Conservation (phyloP, 192 early-diverging fungal species). For the Coemansia pectinata region DNA sequence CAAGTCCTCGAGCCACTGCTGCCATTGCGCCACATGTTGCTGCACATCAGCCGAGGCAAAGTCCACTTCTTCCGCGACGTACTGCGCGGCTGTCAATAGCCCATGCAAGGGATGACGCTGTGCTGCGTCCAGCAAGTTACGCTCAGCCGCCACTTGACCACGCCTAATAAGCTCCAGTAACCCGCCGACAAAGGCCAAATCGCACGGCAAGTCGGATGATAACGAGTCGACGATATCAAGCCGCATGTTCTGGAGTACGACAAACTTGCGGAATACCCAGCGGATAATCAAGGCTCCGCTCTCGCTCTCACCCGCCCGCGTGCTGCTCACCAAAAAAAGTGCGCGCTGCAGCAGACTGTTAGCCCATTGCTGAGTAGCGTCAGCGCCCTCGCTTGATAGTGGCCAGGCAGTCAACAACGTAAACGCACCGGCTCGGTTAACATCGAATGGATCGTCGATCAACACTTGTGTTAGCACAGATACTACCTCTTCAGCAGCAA, state of each 20-base stretch:
- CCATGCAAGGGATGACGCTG: conserved; percentile 60
- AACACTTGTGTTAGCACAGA: conserved; percentile 62
- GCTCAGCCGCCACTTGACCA: conserved; percentile 26
- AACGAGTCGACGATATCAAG: conserved; percentile 3
- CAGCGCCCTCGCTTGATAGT: conserved; percentile 56
- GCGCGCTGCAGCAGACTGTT: conserved; percentile 62
- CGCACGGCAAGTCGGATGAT: not conserved
- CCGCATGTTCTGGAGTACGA: conserved; percentile 47
- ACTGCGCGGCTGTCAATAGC: conserved; percentile 58
- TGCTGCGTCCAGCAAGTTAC: conserved; percentile 56
- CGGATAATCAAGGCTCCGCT: conserved; percentile 79
- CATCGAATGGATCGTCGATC: conserved; percentile 68
- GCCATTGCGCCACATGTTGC: conserved; percentile 55
- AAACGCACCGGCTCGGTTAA: conserved; percentile 73
- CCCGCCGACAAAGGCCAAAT: conserved; percentile 26
- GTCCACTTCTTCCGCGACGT: conserved; percentile 65
- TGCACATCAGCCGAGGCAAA: conserved; percentile 53
- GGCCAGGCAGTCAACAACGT: conserved; percentile 71
- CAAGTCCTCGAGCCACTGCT: conserved; percentile 48
- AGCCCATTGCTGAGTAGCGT: conserved; percentile 36
- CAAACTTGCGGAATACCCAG: conserved; percentile 78
- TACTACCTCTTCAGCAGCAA: conserved; percentile 42
- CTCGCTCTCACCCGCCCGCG: conserved; percentile 77
- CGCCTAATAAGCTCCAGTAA: conserved; percentile 28
- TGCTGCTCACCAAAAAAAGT: conserved; percentile 63